Conservation (phyloP, 352 stramenopile genomes). For the Phytophthora boehmeriae region DNA sequence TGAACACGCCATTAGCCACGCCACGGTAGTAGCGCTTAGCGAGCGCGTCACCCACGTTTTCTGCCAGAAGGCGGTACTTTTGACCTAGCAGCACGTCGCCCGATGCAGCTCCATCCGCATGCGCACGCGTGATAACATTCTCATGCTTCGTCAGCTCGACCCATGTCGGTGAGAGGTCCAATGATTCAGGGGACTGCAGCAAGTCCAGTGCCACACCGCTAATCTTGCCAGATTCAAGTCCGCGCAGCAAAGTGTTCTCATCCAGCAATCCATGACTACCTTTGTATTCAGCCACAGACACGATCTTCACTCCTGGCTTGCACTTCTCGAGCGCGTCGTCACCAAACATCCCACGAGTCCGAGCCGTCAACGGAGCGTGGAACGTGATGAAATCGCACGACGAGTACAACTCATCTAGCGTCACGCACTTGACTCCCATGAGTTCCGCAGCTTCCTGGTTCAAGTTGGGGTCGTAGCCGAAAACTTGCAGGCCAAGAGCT, state of each 20-base stretch:
- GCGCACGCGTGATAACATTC: conserved; percentile 87
- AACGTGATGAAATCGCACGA: conserved; percentile 93
- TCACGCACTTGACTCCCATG: conserved; percentile 68
- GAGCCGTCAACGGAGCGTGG: conserved; percentile 95
- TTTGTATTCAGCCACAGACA: conserved; percentile 83
- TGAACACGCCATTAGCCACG: conserved; percentile 86
- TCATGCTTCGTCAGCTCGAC: conserved; percentile 83
- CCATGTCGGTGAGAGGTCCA: conserved; percentile 49
- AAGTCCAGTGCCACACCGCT: conserved; percentile 86
- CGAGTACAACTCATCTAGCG: conserved; percentile 68
- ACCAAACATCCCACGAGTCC: conserved; percentile 90
- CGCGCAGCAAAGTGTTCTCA: conserved; percentile 71
- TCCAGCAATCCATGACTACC: conserved; percentile 81
- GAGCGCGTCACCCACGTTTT: conserved; percentile 80
- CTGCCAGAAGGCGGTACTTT: conserved; percentile 77
- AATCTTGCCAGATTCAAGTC: conserved; percentile 79
- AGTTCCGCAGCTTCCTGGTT: conserved; percentile 65
- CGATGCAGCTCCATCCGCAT: conserved; percentile 87
- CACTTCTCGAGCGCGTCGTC: conserved; percentile 82
- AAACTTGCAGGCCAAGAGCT: conserved; percentile 72
- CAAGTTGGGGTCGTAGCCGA: conserved; percentile 78
- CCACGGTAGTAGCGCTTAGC: conserved; percentile 73
- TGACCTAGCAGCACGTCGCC: conserved; percentile 80
- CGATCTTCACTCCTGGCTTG: conserved; percentile 90
- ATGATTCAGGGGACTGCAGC: conserved; percentile 38